A percentile compares a stretch with the other conserved stretches of the same genome.
Evolutionary conservation across 1,139 yeast genomes (phyloP).

Genomic region (Hyphopichia khmerensis): DNA sequence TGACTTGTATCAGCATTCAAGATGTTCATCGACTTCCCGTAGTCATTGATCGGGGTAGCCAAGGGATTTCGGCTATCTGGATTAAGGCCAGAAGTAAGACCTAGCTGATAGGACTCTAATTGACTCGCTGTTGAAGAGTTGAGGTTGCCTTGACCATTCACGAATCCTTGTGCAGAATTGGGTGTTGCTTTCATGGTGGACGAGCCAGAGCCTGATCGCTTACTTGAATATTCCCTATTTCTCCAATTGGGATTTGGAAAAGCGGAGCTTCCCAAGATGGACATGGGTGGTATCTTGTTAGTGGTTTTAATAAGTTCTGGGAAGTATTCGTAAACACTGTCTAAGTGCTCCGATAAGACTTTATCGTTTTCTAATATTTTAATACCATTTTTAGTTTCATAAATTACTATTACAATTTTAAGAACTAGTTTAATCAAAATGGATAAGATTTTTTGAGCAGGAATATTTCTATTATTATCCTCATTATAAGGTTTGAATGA

Average conservation of each 20-base stretch:
- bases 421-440: conserved; percentile 21
- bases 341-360: conserved; percentile 22
- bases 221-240: too few species aligned
- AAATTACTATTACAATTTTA: conserved; percentile 18
- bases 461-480: conserved; percentile 10
- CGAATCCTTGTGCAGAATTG: too few species aligned
- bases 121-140: neutral
- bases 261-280: neutral
- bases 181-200: too few species aligned
- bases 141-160: neutral
- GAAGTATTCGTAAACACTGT: conserved; percentile 16
- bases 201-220: too few species aligned
- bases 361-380: conserved; percentile 3
- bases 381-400: conserved; percentile 8
- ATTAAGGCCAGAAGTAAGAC: too few species aligned
- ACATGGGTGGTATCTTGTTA: neutral
- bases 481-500: too few species aligned
- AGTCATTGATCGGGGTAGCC: neutral
- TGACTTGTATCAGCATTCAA: neutral
- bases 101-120: neutral
- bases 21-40: neutral
- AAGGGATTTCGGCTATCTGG: neutral
- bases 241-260: too few species aligned
- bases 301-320: conserved; percentile 20
- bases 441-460: conserved; percentile 10